These are phyloP conservation scores for Stropharia rugosoannulata DNA, from an alignment of 768 basidiomycete species.

Conservation along the genomic window DNA sequence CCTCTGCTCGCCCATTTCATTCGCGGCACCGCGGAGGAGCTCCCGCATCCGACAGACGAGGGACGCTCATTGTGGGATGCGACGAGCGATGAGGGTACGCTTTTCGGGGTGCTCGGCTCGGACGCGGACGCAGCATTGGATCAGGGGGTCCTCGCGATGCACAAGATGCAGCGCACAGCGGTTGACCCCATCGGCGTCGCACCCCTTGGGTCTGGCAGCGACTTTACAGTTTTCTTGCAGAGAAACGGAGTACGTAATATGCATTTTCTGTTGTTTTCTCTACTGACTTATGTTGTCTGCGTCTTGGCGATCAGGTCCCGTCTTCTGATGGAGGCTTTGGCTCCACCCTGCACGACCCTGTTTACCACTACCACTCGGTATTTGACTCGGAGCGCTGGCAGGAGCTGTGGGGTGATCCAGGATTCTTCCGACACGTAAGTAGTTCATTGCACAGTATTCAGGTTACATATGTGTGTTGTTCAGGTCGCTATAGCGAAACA, in stretches of 20 bases:
- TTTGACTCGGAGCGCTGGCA: constrained; percentile 74
- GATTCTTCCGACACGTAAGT: constrained; percentile 62
- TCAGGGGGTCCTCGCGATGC: constrained; percentile 26
- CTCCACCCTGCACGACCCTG: constrained; percentile 47
- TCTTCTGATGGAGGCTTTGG: constrained; percentile 41
- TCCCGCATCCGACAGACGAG: constrained; percentile 70
- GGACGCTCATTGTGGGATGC: constrained; percentile 81
- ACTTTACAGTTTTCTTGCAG: constrained; percentile 90
- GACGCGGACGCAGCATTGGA: constrained; percentile 11
- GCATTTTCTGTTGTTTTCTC: background rate
- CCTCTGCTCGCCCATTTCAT: constrained; percentile 84
- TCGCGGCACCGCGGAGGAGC: constrained; percentile 60
- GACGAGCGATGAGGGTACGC: constrained; percentile 54
- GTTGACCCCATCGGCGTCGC: constrained; percentile 36
- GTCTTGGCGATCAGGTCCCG: constrained; percentile 29
- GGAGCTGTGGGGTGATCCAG: constrained; percentile 70
- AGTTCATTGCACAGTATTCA: constrained; percentile 10
- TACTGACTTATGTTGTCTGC: background rate
- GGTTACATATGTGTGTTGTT: background rate
- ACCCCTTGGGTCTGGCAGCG: constrained; percentile 79
- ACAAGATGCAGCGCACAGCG: constrained; percentile 38
- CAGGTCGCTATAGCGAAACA: constrained; percentile 66
- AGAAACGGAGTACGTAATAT: constrained; percentile 45
- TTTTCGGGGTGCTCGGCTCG: constrained; percentile 31
- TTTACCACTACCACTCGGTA: constrained; percentile 73